Percentiles rank a stretch among this genome's conserved stretches.
Conservation (phyloP, 495 filamentous ascomycete species). For the Penicillium taxi region DNA sequence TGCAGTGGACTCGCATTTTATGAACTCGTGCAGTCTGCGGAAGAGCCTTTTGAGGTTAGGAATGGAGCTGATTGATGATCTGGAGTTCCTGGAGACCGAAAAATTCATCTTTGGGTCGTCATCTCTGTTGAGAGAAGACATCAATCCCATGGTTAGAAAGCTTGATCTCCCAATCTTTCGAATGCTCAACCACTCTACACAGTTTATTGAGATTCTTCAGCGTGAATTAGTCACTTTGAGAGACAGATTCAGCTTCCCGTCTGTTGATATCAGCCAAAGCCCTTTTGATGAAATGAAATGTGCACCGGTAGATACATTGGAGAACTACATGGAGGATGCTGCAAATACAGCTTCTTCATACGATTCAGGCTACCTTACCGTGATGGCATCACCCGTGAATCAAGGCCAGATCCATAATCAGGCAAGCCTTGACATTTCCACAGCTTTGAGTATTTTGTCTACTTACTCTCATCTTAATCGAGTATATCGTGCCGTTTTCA, state of each 20-base stretch:
- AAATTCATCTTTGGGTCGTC: background rate
- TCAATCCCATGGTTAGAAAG: background rate
- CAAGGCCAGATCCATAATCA: background rate
- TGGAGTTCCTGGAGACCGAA: constrained; percentile 10
- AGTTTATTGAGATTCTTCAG: constrained; percentile 12
- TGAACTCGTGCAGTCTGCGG: background rate
- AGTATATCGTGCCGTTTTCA: constrained; percentile 14
- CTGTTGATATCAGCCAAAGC: background rate
- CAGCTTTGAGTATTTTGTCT: constrained; percentile 9
- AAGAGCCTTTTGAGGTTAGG: constrained; percentile 12
- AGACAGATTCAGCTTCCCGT: background rate
- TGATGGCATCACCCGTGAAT: background rate
- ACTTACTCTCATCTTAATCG: constrained; percentile 12
- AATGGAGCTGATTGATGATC: constrained; percentile 13
- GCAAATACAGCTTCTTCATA: constrained; percentile 4
- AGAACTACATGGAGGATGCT: background rate
- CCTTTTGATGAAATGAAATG: background rate
- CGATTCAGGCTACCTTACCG: constrained; percentile 10
- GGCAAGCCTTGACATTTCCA: constrained; percentile 4
- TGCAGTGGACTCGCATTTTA: background rate
- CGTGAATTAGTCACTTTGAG: background rate
- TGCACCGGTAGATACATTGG: background rate
- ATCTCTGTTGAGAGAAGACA: background rate
- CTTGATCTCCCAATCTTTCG: constrained; percentile 16
- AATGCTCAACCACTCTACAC: constrained; percentile 13